Evolutionary conservation across 108 stramenopile species (phyloP).

Genomic region (Asterionellopsis glacialis): DNA sequence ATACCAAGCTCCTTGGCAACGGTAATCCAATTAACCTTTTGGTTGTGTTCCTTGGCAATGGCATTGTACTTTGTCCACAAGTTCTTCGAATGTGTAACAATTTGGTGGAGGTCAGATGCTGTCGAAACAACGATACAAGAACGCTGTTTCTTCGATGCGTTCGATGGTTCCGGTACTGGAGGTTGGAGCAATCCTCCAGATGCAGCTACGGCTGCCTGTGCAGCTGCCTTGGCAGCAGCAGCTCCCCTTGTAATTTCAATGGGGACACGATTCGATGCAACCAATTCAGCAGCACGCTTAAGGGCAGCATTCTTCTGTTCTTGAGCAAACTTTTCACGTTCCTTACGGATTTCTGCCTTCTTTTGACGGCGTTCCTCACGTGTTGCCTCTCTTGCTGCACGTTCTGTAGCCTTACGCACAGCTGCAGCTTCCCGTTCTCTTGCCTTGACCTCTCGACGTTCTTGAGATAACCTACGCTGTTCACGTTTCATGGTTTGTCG

Average conservation of each 20-base stretch:
- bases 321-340: conserved; percentile 57
- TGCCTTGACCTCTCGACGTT: conserved; percentile 41
- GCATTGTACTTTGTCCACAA: conserved; percentile 85
- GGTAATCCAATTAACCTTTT: conserved; percentile 79
- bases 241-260: conserved; percentile 69
- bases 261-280: conserved; percentile 65
- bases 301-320: conserved; percentile 75
- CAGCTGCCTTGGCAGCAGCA: conserved; percentile 7
- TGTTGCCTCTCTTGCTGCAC: conserved; percentile 43
- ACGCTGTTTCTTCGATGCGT: conserved; percentile 34
- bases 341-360: conserved; percentile 48
- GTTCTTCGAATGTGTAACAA: conserved; percentile 76
- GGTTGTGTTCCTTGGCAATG: conserved; percentile 82
- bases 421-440: conserved; percentile 56
- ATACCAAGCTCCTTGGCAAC: conserved; percentile 80
- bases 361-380: conserved; percentile 56
- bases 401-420: conserved; percentile 48
- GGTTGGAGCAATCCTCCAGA: not conserved
- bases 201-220: conserved; percentile 10
- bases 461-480: conserved; percentile 41
- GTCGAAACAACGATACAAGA: conserved; percentile 76
- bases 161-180: not conserved
- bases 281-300: conserved; percentile 62
- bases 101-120: conserved; percentile 63
- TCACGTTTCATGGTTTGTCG: conserved; percentile 40